phyloP scores from a whole-genome alignment of 2,329 filamentous ascomycete genomes.

The Fusarium falciforme region DNA sequence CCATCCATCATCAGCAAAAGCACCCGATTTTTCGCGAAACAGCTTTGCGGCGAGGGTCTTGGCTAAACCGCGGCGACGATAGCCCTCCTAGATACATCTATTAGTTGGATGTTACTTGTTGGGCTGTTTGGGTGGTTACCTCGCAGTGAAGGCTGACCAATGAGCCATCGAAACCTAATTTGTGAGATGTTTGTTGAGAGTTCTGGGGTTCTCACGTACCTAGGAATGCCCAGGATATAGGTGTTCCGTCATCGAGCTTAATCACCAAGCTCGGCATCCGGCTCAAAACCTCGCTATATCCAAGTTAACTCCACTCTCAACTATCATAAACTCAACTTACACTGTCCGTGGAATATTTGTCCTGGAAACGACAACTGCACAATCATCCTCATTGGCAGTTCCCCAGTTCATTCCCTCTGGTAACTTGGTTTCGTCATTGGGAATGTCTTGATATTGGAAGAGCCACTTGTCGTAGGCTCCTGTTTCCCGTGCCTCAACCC shows the following conservation, averaged over 20 bases:
- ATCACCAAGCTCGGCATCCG: constrained; percentile 61
- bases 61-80: constrained; percentile 71
- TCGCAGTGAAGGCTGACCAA: constrained; percentile 71
- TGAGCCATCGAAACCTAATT: constrained; percentile 67
- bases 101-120: not conserved
- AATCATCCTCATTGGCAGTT: constrained; percentile 61
- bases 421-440: constrained; percentile 47
- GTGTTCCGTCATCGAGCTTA: constrained; percentile 57
- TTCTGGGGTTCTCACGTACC: constrained; percentile 43
- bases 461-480: constrained; percentile 67
- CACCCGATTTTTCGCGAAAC: constrained; percentile 60
- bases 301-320: not conserved
- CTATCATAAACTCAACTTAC: constrained; percentile 38
- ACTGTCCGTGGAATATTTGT: constrained; percentile 68
- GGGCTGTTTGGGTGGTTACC: constrained; percentile 37
- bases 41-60: constrained; percentile 70
- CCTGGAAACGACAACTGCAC: constrained; percentile 64
- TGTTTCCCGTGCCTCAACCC: constrained; percentile 43
- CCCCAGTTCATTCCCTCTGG: constrained; percentile 68
- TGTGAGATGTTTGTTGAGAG: not conserved
- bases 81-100: constrained; percentile 54
- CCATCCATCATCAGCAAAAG: constrained; percentile 62
- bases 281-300: constrained; percentile 54
- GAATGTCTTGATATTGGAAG: constrained; percentile 61
- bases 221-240: constrained; percentile 74